These are phyloP conservation scores for Apophysomyces elegans DNA, from an alignment of 371 early-diverging fungal genomes.

Conservation along the genomic window DNA sequence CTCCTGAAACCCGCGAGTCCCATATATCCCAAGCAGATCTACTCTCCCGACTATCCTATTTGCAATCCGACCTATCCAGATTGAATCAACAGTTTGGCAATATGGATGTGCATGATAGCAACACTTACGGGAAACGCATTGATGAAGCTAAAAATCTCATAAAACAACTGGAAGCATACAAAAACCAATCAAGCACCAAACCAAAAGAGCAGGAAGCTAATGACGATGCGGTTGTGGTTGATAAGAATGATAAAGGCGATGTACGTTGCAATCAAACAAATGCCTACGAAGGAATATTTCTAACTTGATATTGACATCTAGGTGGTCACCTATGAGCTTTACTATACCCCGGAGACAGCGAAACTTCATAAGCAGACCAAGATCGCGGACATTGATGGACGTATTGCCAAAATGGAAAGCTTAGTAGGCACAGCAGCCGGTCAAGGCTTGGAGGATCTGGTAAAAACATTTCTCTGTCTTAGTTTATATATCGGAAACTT, in stretches of 20 bases:
- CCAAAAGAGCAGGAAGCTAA: conserved; percentile 18
- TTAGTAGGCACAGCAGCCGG: conserved; percentile 76
- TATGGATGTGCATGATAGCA: conserved; percentile 23
- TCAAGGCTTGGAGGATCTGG: conserved; percentile 57
- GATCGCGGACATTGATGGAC: conserved; percentile 73
- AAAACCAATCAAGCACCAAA: conserved; percentile 25
- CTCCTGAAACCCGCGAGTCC: conserved; percentile 19
- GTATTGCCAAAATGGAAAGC: conserved; percentile 80
- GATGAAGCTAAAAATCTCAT: conserved; percentile 67
- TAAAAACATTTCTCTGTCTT: conserved; percentile 18
- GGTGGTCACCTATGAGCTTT: conserved; percentile 79
- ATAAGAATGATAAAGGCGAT: conserved; percentile 44
- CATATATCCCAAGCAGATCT: conserved; percentile 59
- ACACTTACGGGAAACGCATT: conserved; percentile 36
- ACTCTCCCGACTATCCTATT: conserved; percentile 64
- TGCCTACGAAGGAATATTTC: background rate
- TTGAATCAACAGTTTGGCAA: conserved; percentile 55
- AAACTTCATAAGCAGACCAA: conserved; percentile 64
- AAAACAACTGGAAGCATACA: conserved; percentile 69
- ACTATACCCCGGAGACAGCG: conserved; percentile 72
- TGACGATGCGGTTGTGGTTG: conserved; percentile 29
- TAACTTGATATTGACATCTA: conserved; percentile 16
- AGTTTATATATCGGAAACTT: background rate
- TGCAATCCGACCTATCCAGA: conserved; percentile 71
- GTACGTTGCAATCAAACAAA: conserved; percentile 24